Evolutionary conservation across 2,329 filamentous ascomycete species (phyloP).

Genomic region (Aspergillus udagawae): DNA sequence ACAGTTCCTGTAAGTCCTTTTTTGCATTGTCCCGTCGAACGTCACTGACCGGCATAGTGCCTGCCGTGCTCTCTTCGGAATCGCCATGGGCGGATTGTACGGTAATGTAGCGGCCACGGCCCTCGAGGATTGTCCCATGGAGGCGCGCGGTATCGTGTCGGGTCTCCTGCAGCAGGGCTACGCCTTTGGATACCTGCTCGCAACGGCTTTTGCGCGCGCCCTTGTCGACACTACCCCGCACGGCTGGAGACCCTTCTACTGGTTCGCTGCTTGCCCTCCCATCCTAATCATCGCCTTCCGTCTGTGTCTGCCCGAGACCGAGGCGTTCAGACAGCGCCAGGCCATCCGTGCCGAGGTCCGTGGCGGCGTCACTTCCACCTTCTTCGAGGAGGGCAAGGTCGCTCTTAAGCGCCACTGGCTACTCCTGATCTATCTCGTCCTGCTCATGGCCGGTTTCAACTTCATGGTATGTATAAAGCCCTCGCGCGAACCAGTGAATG

Average conservation of each 20-base stretch:
- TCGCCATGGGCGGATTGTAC: conserved; percentile 62
- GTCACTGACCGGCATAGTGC: conserved; percentile 21
- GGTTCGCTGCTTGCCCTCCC: conserved; percentile 81
- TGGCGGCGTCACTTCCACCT: conserved; percentile 61
- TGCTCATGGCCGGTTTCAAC: conserved; percentile 88
- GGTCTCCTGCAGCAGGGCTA: conserved; percentile 63
- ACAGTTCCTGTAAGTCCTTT: conserved; percentile 46
- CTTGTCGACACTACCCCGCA: conserved; percentile 66
- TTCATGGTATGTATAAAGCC: conserved; percentile 58
- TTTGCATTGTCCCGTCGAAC: neutral
- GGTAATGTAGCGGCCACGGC: conserved; percentile 61
- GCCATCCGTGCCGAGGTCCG: conserved; percentile 55
- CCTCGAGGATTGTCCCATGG: conserved; percentile 57
- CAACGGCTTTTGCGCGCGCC: conserved; percentile 50
- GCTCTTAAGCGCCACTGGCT: conserved; percentile 78
- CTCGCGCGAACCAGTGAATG: neutral
- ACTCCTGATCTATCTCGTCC: conserved; percentile 72
- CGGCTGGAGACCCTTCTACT: conserved; percentile 80
- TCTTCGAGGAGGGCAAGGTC: conserved; percentile 72
- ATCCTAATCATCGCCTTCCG: conserved; percentile 77
- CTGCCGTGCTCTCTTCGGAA: conserved; percentile 57
- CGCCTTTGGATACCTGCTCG: conserved; percentile 61
- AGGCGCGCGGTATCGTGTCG: conserved; percentile 57
- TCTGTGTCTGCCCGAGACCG: conserved; percentile 72
- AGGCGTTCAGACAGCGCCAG: conserved; percentile 64